These are phyloP conservation scores for Dactylella cylindrospora DNA, from an alignment of 2,329 filamentous ascomycete genomes.

Conservation along the genomic window DNA sequence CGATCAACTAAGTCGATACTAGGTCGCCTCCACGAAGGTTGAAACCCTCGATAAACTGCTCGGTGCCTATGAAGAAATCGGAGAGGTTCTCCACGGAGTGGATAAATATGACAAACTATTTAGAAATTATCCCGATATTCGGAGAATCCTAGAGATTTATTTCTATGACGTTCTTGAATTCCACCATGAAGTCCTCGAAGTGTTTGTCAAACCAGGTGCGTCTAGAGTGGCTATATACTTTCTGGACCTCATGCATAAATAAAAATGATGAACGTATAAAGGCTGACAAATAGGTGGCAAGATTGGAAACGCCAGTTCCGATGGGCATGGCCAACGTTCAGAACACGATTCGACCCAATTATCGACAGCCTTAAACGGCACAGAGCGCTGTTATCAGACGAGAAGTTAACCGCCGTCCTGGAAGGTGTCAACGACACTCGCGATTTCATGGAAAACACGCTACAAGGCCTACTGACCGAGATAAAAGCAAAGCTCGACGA, in stretches of 20 bases:
- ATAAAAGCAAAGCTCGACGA: constrained; percentile 14
- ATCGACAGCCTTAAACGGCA: constrained; percentile 46
- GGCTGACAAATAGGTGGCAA: neutral
- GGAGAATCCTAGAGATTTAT: constrained; percentile 45
- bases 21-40: constrained; percentile 23
- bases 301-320: constrained; percentile 43
- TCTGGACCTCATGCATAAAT: no score
- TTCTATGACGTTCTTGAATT: constrained; percentile 47
- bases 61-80: constrained; percentile 46
- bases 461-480: neutral
- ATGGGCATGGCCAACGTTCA: constrained; percentile 45
- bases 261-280: no score
- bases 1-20: neutral
- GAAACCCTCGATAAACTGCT: constrained; percentile 45
- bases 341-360: constrained; percentile 42
- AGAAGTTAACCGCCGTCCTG: constrained; percentile 33
- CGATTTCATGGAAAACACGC: neutral
- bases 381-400: constrained; percentile 38
- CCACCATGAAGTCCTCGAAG: constrained; percentile 43
- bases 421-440: constrained; percentile 22
- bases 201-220: constrained; percentile 43
- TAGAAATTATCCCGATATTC: constrained; percentile 13
- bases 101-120: constrained; percentile 45
- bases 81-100: constrained; percentile 46
- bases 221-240: no score